Percentiles rank a stretch among this genome's conserved stretches.
Conservation (phyloP, 495 filamentous ascomycete genomes). For the Filosporella fistucella region DNA sequence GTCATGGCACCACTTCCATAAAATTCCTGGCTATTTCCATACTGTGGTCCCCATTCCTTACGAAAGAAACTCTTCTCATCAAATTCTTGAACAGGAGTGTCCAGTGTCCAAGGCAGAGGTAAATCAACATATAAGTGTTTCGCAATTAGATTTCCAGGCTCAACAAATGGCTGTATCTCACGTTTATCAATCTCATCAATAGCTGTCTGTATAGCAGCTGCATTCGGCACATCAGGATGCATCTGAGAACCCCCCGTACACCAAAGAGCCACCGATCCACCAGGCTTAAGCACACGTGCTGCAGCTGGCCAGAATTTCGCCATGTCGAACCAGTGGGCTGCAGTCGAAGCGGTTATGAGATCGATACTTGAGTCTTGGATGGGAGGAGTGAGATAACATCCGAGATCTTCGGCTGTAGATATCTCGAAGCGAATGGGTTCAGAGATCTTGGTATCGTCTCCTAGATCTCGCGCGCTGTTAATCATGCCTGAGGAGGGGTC, state of each 20-base stretch:
- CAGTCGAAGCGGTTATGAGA: conserved; percentile 44
- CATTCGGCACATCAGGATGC: conserved; percentile 31
- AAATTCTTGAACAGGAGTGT: conserved; percentile 32
- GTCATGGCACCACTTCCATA: conserved; percentile 1
- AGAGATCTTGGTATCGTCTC: conserved; percentile 22
- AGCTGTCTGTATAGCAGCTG: conserved; percentile 24
- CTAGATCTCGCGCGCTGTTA: conserved; percentile 30
- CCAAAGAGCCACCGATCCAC: conserved; percentile 54
- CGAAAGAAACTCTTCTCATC: conserved; percentile 30
- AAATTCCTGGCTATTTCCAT: conserved; percentile 8
- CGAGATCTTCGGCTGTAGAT: conserved; percentile 37
- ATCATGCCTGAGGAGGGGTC: conserved; percentile 55
- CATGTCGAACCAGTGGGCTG: conserved; percentile 57
- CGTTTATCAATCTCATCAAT: conserved; percentile 28
- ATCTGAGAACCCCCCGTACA: not conserved
- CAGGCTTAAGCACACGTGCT: conserved; percentile 46
- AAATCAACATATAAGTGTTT: conserved; percentile 35
- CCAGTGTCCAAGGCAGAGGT: conserved; percentile 45
- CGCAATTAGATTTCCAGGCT: conserved; percentile 32
- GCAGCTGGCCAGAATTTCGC: conserved; percentile 54
- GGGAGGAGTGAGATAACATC: not conserved
- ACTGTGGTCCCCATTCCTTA: conserved; percentile 8
- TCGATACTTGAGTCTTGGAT: conserved; percentile 38
- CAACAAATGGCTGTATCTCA: conserved; percentile 29
- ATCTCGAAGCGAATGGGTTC: conserved; percentile 36